phyloP scores from a whole-genome alignment of 2,329 filamentous ascomycete genomes.

The Fusarium paranaense region DNA sequence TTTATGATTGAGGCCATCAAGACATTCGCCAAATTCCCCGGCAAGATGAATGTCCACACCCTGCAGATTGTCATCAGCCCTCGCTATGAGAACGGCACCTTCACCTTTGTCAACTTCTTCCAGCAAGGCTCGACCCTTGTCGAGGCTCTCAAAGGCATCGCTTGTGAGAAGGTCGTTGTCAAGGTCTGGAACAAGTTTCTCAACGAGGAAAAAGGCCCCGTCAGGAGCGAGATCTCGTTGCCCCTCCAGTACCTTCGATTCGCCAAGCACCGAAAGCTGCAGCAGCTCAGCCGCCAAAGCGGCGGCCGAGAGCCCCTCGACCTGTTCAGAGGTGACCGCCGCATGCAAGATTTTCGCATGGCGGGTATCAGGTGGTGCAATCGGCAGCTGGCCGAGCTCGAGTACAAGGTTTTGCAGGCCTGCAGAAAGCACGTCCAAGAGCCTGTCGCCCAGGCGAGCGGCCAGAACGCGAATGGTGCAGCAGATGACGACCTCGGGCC shows the following conservation, averaged over 20 bases:
- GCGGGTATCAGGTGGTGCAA: not conserved
- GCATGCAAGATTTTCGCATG: constrained; percentile 12
- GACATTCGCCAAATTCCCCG: constrained; percentile 46
- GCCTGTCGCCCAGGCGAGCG: not conserved
- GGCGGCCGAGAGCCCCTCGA: constrained; percentile 12
- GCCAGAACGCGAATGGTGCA: not conserved
- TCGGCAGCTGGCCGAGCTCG: constrained; percentile 3
- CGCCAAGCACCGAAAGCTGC: constrained; percentile 6
- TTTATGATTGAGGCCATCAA: constrained; percentile 53
- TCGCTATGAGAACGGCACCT: constrained; percentile 15
- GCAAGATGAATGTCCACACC: constrained; percentile 51
- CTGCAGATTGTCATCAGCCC: constrained; percentile 57
- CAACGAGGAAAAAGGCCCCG: not conserved
- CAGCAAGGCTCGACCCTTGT: constrained; percentile 42
- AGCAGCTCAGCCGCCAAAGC: not conserved
- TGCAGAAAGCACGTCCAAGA: constrained; percentile 22
- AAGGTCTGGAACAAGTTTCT: constrained; percentile 46
- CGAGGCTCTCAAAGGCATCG: constrained; percentile 47
- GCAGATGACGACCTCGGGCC: not conserved
- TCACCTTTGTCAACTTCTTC: constrained; percentile 55
- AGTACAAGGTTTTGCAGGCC: constrained; percentile 10
- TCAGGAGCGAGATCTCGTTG: constrained; percentile 13
- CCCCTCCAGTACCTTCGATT: constrained; percentile 29
- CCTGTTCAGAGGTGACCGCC: constrained; percentile 11
- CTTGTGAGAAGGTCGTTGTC: constrained; percentile 52